Base-by-base conservation (phyloP, 208 protist species). In the Trypanosoma lewisi region DNA sequence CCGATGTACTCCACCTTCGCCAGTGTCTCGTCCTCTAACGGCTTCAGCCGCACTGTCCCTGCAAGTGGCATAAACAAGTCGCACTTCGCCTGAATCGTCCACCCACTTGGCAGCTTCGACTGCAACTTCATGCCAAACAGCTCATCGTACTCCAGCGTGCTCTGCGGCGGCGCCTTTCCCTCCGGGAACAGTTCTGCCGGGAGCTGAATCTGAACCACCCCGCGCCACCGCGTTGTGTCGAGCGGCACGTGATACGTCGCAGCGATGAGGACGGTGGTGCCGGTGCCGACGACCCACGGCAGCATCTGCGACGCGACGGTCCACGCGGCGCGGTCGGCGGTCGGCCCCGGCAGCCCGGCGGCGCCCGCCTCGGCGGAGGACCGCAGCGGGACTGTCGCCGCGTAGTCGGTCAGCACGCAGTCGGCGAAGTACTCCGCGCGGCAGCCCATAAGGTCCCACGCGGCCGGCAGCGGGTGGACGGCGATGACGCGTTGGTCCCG, bases 171-270 rank as follows among this genome's bases (percentile, higher is more conserved):
- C 23, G 63, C 67, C 48, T 56, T 47, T 33, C 72, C 66, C 2
- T 49, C 33, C 5, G 82, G 84, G 52, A 94, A 80, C 31, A 94
- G 71, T 12, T 76, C 73, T 1, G 66, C 61, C 0, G 85, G 80
- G 28, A 94, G 60, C 21, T 52, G 50, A 16, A 93, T 68, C 2
- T 33, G 53, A 17, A 87, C 56, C 52, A 73, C 72, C 19, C 65
- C 63, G 12, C 45, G 47, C 42, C 73, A 55, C 2, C 72, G 60
- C 27, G 55, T 53, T 0, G 54, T 55, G 28, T 55, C 47, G 34
- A 89, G 73, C 33, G 80, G 72, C 37, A 79, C 80, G 57, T 77
- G 48, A 60, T 91, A 94, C 28, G 69, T 73, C 16, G 81, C 81
- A 30, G 54, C 63, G 53, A 84, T 65, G 30, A 70, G 54, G 0